Conservation (phyloP, 2,329 filamentous ascomycete species). For the Penicillium sp. region DNA sequence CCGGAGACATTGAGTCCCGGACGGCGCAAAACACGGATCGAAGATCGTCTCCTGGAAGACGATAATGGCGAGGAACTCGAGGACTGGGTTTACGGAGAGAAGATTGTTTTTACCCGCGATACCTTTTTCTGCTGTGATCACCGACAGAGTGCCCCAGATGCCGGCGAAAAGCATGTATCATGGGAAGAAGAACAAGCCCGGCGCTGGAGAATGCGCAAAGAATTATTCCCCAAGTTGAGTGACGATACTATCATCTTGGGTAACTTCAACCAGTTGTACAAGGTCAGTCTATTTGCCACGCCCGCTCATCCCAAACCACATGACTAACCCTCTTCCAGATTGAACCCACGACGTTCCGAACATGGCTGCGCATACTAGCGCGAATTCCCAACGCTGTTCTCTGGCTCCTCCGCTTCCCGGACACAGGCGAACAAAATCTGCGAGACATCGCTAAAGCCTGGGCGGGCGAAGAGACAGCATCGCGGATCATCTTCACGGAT, state of each 20-base stretch:
- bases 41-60: conserved; percentile 62
- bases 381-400: conserved; percentile 82
- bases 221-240: conserved; percentile 77
- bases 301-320: neutral
- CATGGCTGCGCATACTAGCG: conserved; percentile 88
- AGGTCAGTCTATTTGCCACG: conserved; percentile 57
- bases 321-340: conserved; percentile 59
- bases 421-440: conserved; percentile 84
- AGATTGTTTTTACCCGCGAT: conserved; percentile 89
- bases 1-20: conserved; percentile 75
- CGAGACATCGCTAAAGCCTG: conserved; percentile 75
- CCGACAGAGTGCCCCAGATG: conserved; percentile 78
- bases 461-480: conserved; percentile 82
- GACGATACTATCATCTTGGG: conserved; percentile 88
- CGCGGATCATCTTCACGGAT: conserved; percentile 89
- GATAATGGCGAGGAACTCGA: conserved; percentile 68
- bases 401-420: conserved; percentile 96
- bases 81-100: conserved; percentile 94
- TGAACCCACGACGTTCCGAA: conserved; percentile 92
- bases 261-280: conserved; percentile 98
- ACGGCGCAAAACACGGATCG: conserved; percentile 69
- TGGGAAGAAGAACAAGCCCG: conserved; percentile 82
- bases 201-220: conserved; percentile 89
- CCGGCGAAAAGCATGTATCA: conserved; percentile 61
- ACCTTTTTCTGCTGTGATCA: conserved; percentile 99